These are phyloP conservation scores for Trichoderma citrinoviride DNA, from an alignment of 2,329 filamentous ascomycete genomes.

Conservation along the genomic window DNA sequence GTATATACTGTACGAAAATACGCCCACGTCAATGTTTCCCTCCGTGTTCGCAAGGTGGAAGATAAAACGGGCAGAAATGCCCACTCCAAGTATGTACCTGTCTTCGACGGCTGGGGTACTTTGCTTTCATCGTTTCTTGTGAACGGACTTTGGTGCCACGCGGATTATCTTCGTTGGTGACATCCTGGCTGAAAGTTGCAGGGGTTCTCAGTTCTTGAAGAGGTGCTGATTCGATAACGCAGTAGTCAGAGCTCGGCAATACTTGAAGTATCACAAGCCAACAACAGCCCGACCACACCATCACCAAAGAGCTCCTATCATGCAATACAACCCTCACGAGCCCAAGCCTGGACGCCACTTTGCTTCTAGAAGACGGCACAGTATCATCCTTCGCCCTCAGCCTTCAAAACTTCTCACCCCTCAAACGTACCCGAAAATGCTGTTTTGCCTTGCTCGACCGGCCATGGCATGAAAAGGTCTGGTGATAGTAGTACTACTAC, in stretches of 20 bases:
- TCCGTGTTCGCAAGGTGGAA: no score
- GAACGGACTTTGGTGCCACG: no score
- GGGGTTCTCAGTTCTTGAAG: neutral
- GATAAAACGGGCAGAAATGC: no score
- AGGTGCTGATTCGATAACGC: neutral
- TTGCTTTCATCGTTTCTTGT: neutral
- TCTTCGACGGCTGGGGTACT: no score
- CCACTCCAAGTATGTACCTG: no score
- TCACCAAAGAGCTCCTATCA: neutral
- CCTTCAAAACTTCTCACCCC: no score
- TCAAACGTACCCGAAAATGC: no score
- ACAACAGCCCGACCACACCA: slow-evolving; percentile 15
- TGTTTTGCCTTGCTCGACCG: no score
- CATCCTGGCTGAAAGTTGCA: neutral
- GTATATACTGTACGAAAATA: no score
- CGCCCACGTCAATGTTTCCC: neutral
- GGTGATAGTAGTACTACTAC: no score
- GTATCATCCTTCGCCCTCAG: no score
- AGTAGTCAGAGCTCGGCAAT: neutral
- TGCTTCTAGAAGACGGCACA: slow-evolving; percentile 1
- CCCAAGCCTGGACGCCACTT: neutral
- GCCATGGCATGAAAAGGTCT: no score
- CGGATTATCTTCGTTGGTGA: neutral
- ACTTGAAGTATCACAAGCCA: neutral
- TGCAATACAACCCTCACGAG: slow-evolving; percentile 12